These are phyloP conservation scores for Blastosporella zonata DNA, from an alignment of 1,284 basidiomycete species.

Conservation along the genomic window DNA sequence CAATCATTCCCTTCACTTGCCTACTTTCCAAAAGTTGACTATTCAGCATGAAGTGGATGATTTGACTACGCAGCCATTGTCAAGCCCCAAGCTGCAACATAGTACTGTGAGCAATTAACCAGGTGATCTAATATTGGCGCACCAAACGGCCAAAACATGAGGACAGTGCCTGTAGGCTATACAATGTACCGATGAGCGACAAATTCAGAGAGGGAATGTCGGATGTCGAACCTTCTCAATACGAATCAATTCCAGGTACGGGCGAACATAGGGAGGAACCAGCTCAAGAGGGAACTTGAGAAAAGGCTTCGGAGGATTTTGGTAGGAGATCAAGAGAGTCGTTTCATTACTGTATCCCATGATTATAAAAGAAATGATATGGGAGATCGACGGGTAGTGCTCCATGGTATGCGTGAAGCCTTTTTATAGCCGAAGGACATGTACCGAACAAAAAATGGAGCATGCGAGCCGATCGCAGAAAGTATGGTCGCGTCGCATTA, in stretches of 20 bases:
- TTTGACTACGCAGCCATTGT: constrained; percentile 50
- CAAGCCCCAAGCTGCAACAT: constrained; percentile 40
- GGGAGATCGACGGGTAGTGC: not conserved
- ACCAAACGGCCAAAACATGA: constrained; percentile 59
- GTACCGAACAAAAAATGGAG: not conserved
- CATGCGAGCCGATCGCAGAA: constrained; percentile 1
- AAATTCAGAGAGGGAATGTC: not conserved
- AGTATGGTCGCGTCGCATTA: constrained; percentile 8
- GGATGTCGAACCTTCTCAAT: constrained; percentile 42
- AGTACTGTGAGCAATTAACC: not conserved
- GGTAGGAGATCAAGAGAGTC: constrained; percentile 27
- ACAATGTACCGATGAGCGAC: constrained; percentile 1
- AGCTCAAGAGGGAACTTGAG: constrained; percentile 31
- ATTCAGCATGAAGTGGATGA: too few species aligned
- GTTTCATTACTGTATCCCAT: constrained; percentile 30
- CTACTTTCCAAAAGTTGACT: too few species aligned
- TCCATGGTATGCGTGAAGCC: not conserved
- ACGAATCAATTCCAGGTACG: constrained; percentile 50
- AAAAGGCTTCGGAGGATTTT: constrained; percentile 9
- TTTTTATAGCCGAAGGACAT: constrained; percentile 2
- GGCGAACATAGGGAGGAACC: constrained; percentile 29
- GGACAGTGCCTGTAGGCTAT: constrained; percentile 46
- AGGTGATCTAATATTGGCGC: constrained; percentile 9
- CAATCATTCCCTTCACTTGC: too few species aligned
- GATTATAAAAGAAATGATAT: not conserved